Base-by-base conservation (phyloP, 441 rosid species). In the Mallotus japonicus region DNA sequence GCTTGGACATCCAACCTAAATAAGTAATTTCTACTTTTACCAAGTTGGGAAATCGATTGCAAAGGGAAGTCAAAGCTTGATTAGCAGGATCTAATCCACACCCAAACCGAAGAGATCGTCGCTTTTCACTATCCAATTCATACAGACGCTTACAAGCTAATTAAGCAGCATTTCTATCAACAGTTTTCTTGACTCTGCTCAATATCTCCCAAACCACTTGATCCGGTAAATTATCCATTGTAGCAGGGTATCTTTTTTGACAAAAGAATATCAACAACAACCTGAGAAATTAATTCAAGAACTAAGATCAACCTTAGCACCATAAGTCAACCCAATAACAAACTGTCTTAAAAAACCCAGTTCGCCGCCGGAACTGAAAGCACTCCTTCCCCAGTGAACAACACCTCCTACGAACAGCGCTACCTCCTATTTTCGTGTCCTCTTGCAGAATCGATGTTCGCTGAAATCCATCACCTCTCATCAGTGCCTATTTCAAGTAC, bases 1-100 rank as follows among this genome's bases (percentile, higher is more conserved):
- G 68, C 81, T 87, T 91, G 55, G 97, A 88, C 95, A 91, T 93
- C 98, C 98, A 93, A 74, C 96, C 94, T 0, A 91, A 71, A 66
- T 90, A 93, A 15, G 79, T 83, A 53, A 93, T 85, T 75, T 93
- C 98, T 2, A 91, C 85, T 82, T 80, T 91, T 17, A 82, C 75
- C 65, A 90, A 82, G 83, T 88, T 91, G 3, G 88, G 87, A 75
- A 91, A 91, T 76, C 98, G 86, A 32, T 71, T 79, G 85, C 97
- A 90, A 51, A 93, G 93, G 55, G 84, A 84, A 64, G 85, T 78
- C 70, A 93, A 73, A 13, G 94, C 92, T 77, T 83, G 85, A 56
- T 87, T 83, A 17, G 91, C 94, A 68, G 98, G 98, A 68, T 87
- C 84, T 63, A 93, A 78, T 60, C 98, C 94, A 66, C 98, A 93